Conservation (phyloP, 1,284 basidiomycete genomes). For the Tylopilus sp. region DNA sequence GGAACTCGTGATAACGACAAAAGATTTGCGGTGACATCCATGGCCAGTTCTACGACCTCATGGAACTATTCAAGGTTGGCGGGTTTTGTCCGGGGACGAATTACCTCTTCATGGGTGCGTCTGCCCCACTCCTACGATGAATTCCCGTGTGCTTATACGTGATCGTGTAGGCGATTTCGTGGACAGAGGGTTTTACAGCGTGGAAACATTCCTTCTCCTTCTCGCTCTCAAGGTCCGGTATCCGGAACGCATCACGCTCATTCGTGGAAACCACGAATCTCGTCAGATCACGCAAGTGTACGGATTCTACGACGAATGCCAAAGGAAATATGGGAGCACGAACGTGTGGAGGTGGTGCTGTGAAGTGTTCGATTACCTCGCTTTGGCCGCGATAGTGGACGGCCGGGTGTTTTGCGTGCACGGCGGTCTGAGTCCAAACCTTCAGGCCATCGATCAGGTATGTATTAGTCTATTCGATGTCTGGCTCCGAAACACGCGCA, state of each 20-base stretch:
- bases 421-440: constrained; percentile 87
- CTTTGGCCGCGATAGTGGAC: constrained; percentile 91
- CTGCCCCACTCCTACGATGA: constrained; percentile 1
- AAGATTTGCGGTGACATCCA: constrained; percentile 99
- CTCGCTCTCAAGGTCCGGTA: constrained; percentile 96
- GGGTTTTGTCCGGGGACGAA: constrained; percentile 94
- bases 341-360: constrained; percentile 99
- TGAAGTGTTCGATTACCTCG: constrained; percentile 97
- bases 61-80: constrained; percentile 95
- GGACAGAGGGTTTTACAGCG: constrained; percentile 94
- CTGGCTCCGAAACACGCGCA: constrained; percentile 28
- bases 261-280: constrained; percentile 98
- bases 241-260: constrained; percentile 95
- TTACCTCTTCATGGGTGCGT: constrained; percentile 96
- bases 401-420: constrained; percentile 90
- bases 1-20: constrained; percentile 1
- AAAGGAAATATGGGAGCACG: constrained; percentile 90
- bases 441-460: constrained; percentile 84
- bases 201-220: constrained; percentile 94
- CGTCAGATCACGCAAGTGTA: constrained; percentile 98
- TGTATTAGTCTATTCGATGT: constrained; percentile 25
- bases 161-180: constrained; percentile 78
- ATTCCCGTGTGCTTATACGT: constrained; percentile 6
- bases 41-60: constrained; percentile 96
- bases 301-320: constrained; percentile 98